Base-by-base conservation (phyloP, 306 rosid species). In the Ormosia semicastrata region DNA sequence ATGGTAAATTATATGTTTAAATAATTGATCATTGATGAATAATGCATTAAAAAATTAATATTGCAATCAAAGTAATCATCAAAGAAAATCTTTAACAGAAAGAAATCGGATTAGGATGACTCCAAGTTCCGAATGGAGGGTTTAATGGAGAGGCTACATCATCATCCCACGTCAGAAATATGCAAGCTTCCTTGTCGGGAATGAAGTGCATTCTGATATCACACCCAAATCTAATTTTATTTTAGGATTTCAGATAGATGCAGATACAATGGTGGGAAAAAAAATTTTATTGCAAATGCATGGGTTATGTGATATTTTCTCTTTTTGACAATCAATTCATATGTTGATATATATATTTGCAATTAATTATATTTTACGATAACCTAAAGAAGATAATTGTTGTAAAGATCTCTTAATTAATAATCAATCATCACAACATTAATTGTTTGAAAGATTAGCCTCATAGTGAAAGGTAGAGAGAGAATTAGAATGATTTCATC, bases 51-150 rank as follows among this genome's bases (percentile, higher is more conserved):
- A 72, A 65, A 37, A 8, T 73, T 41, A 17, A 15, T 73, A 37
- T 73, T 52, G 46, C 7, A 39, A 37, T 73, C 13, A 3, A 33
- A 54, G 39, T 29, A 12, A 50, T 40, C 29, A 12, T 37, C 24
- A 36, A 65, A 76, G 39, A 15, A 71, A 37, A 73, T 73, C 66
- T 54, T 63, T 13, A 52, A 37, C 12, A 9, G 12, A 8, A 6
- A 37, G 78, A 50, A 50, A 52, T 66, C 15, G 66, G 46, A 66
- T 78, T 53, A 66, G 43, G 46, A 18, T n/a, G 75, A 66, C 65
- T 66, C 43, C 47, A 30, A 40, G 54, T n/a, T 40, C 59, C 59
- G 36, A 40, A 78, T 54, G 56, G 66, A 78, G 56, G 63, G 36
- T 46, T 34, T 29, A 15, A 64, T 37, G 50, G 70, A 66, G 33